Evolutionary conservation across 345 rosid species (phyloP).

Genomic region (Lepidium didymum): DNA sequence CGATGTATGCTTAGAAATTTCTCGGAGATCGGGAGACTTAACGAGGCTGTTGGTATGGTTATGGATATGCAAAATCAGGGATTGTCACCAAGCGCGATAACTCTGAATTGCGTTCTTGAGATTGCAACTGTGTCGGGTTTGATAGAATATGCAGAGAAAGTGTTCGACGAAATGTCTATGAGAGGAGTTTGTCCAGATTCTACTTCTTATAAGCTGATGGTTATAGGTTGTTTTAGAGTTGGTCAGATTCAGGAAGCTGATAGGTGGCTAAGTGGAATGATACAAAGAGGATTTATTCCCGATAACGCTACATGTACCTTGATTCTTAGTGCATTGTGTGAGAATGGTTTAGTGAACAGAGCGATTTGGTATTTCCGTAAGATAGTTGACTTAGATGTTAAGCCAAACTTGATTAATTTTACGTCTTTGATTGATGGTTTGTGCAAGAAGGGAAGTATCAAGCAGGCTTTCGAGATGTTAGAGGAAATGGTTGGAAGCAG

Average conservation of each 20-base stretch:
- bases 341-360: slow-evolving; percentile 51
- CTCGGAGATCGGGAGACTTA: slow-evolving; percentile 61
- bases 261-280: slow-evolving; percentile 64
- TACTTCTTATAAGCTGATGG: slow-evolving; percentile 54
- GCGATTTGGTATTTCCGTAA: slow-evolving; percentile 63
- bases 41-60: slow-evolving; percentile 63
- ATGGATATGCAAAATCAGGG: slow-evolving; percentile 77
- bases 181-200: slow-evolving; percentile 61
- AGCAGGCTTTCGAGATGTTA: slow-evolving; percentile 77
- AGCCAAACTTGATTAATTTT: slow-evolving; percentile 71
- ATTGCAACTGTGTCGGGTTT: slow-evolving; percentile 42
- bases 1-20: slow-evolving; percentile 64
- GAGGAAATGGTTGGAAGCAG: slow-evolving; percentile 92
- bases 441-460: slow-evolving; percentile 77
- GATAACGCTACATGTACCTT: slow-evolving; percentile 74
- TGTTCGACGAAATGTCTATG: slow-evolving; percentile 71
- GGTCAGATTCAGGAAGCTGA: slow-evolving; percentile 60
- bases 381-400: slow-evolving; percentile 54
- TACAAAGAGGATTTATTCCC: slow-evolving; percentile 49
- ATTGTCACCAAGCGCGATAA: slow-evolving; percentile 31
- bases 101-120: slow-evolving; percentile 44
- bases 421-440: slow-evolving; percentile 70
- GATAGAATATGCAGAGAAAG: slow-evolving; percentile 49
- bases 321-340: slow-evolving; percentile 44
- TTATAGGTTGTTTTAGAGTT: slow-evolving; percentile 45